A percentile compares a stretch with the other conserved stretches of the same genome.
Conservation (phyloP, 352 stramenopile genomes). For the Phytophthora fragariaefolia region DNA sequence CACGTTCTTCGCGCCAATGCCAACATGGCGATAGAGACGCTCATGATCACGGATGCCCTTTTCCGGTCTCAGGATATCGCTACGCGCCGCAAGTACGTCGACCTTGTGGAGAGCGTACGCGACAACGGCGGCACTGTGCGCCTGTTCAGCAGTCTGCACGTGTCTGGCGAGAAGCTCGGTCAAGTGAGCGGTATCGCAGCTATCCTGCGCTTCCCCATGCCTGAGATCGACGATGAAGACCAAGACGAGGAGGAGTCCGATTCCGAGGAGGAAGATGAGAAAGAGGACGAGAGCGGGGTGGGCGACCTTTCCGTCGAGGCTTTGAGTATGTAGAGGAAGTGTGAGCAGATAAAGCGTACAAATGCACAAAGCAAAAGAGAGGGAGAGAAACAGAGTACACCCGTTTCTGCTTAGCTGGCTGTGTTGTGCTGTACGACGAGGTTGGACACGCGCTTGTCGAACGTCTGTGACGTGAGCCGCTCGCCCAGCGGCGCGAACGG, state of each 20-base stretch:
- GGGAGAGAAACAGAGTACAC: slow-evolving; percentile 3
- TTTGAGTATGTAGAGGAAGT: slow-evolving; percentile 56
- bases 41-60: slow-evolving; percentile 96
- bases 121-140: slow-evolving; percentile 92
- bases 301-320: slow-evolving; percentile 73
- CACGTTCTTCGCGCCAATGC: slow-evolving; percentile 93
- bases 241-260: slow-evolving; percentile 62
- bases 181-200: slow-evolving; percentile 96
- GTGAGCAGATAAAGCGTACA: slow-evolving; percentile 13
- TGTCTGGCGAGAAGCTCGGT: slow-evolving; percentile 95
- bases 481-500: slow-evolving; percentile 85
- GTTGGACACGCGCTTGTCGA: slow-evolving; percentile 81
- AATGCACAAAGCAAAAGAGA: slow-evolving; percentile 16
- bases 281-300: slow-evolving; percentile 54
- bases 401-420: slow-evolving; percentile 29
- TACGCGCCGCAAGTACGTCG: slow-evolving; percentile 92
- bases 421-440: slow-evolving; percentile 82
- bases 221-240: slow-evolving; percentile 95
- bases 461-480: slow-evolving; percentile 78
- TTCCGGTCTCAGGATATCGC: slow-evolving; percentile 93
- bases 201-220: slow-evolving; percentile 96
- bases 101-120: slow-evolving; percentile 94
- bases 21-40: slow-evolving; percentile 94
- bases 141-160: slow-evolving; percentile 96
- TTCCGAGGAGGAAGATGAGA: slow-evolving; percentile 45